Evolutionary conservation across 169 alveolate species (phyloP).

Genomic region (Cystoisospora suis): DNA sequence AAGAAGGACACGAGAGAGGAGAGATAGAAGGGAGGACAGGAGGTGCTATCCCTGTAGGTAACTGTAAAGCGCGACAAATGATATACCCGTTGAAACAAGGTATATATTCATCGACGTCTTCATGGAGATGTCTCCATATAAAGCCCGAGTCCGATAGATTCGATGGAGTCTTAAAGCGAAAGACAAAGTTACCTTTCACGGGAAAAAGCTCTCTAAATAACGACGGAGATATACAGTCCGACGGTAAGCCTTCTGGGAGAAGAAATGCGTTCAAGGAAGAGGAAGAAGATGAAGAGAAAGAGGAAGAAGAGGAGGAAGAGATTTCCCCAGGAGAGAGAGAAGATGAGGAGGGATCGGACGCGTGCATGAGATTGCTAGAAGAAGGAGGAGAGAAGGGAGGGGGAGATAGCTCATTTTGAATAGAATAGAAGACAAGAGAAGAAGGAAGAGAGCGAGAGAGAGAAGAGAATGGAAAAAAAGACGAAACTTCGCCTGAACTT

Average conservation of each 20-base stretch:
- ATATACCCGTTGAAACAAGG: neutral
- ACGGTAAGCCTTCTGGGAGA: slow-evolving; percentile 6
- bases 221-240: neutral
- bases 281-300: neutral
- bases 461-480: neutral
- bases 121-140: neutral
- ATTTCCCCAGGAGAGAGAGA: neutral
- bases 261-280: slow-evolving; percentile 16
- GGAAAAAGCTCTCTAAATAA: neutral
- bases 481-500: too few relatives aligned
- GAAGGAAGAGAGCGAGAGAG: neutral
- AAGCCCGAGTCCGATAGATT: neutral
- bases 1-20: too few relatives aligned
- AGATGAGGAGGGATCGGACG: neutral
- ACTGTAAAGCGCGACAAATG: neutral
- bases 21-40: too few relatives aligned
- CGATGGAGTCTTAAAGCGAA: neutral
- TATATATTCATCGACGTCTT: neutral
- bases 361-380: neutral
- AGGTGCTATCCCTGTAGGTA: neutral
- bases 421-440: neutral
- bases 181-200: neutral
- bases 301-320: neutral
- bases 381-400: slow-evolving; percentile 15
- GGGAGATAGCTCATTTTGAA: neutral